These are phyloP conservation scores for Nemania sp. DNA, from an alignment of 2,329 filamentous ascomycete species.

Conservation along the genomic window DNA sequence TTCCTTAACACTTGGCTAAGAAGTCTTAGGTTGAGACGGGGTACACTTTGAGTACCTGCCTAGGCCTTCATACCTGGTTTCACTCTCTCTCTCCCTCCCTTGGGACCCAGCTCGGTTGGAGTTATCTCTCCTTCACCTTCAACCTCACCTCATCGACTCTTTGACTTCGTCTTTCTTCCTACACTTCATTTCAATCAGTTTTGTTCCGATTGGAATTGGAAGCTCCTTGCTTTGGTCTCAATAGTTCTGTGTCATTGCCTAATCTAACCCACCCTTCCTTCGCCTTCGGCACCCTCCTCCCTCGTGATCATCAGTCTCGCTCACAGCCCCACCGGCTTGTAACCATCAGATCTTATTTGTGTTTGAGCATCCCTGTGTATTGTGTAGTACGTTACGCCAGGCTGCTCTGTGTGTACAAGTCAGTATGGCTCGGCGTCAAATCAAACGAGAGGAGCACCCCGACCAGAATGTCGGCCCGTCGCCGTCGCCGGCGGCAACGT, in stretches of 20 bases:
- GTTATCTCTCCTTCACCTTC: background rate
- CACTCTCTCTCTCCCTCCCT: background rate
- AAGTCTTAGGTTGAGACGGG: background rate
- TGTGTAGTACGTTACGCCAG: background rate
- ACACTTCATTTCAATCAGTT: background rate
- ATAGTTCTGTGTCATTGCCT: background rate
- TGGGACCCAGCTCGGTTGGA: background rate
- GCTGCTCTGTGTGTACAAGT: background rate
- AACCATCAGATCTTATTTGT: background rate
- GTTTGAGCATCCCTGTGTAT: background rate
- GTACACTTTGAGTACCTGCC: conserved; percentile 6
- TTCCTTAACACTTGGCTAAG: conserved; percentile 27
- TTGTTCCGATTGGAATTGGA: background rate
- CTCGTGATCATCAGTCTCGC: background rate
- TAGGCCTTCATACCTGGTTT: background rate
- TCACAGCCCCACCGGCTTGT: background rate
- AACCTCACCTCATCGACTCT: background rate
- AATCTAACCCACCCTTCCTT: background rate
- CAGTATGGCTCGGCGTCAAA: conserved; percentile 19
- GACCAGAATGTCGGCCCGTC: conserved; percentile 9
- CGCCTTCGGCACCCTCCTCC: background rate
- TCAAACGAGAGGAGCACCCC: conserved; percentile 31
- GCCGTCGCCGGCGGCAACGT: background rate
- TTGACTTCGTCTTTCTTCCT: background rate
- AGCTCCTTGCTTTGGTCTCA: background rate